phyloP scores from a whole-genome alignment of 2,329 filamentous ascomycete genomes.

The Aspergillus felis region DNA sequence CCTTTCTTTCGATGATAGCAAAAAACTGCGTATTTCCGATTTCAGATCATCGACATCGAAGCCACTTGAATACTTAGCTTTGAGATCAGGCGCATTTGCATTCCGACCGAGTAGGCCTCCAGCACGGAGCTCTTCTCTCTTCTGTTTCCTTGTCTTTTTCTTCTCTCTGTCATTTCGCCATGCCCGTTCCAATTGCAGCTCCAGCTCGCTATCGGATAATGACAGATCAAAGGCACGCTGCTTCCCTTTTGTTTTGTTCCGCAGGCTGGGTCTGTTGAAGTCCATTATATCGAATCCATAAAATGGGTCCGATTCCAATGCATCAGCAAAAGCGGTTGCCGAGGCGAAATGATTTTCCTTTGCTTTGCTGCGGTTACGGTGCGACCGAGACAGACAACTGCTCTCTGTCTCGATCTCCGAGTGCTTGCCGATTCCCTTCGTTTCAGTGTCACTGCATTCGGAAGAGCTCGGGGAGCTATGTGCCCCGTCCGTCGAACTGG shows the following conservation, averaged over 20 bases:
- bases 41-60: slow-evolving; percentile 68
- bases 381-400: not conserved
- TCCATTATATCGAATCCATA: slow-evolving; percentile 84
- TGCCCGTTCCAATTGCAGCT: slow-evolving; percentile 54
- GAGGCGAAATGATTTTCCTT: slow-evolving; percentile 44
- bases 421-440: not conserved
- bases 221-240: slow-evolving; percentile 53
- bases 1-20: slow-evolving; percentile 61
- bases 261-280: slow-evolving; percentile 66
- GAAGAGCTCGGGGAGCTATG: not conserved
- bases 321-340: slow-evolving; percentile 55
- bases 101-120: slow-evolving; percentile 62
- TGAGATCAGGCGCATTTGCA: slow-evolving; percentile 56
- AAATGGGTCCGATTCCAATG: slow-evolving; percentile 56
- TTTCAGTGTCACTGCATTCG: not conserved
- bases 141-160: slow-evolving; percentile 66
- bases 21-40: slow-evolving; percentile 67
- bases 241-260: slow-evolving; percentile 61
- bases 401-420: not conserved
- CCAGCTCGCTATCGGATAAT: slow-evolving; percentile 64
- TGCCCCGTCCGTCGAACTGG: not conserved
- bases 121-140: slow-evolving; percentile 65
- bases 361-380: not conserved
- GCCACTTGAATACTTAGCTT: slow-evolving; percentile 67
- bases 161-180: slow-evolving; percentile 67